These are phyloP conservation scores for Rubus idaeus DNA, from an alignment of 306 rosid species.

Conservation along the genomic window DNA sequence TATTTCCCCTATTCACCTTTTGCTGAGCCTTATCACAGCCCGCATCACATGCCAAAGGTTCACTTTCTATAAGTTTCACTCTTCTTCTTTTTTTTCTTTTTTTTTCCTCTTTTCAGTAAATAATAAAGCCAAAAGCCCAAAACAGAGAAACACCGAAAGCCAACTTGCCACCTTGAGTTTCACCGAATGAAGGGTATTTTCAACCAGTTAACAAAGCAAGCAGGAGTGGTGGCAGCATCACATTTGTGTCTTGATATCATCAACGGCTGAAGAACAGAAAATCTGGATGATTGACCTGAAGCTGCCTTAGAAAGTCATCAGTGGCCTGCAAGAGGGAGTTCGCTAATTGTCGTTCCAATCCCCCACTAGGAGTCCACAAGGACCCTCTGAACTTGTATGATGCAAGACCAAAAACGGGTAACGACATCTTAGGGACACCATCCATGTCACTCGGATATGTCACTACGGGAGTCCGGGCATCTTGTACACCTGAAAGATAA, in stretches of 20 bases:
- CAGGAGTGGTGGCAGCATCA: slow-evolving; percentile 29
- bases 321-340: slow-evolving; percentile 56
- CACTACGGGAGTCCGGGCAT: slow-evolving; percentile 37
- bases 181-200: slow-evolving; percentile 8
- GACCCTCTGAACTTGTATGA: slow-evolving; percentile 88
- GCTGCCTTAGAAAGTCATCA: slow-evolving; percentile 60
- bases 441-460: slow-evolving; percentile 40
- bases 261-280: slow-evolving; percentile 74
- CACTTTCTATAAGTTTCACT: slow-evolving; percentile 28
- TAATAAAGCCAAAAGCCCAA: slow-evolving; percentile 37
- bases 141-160: slow-evolving; percentile 28
- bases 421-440: slow-evolving; percentile 47
- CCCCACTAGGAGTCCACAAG: slow-evolving; percentile 81
- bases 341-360: slow-evolving; percentile 55
- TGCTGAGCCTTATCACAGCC: slow-evolving; percentile 24
- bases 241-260: slow-evolving; percentile 27
- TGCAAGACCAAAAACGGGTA: slow-evolving; percentile 85
- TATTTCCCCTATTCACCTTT: slow-evolving; percentile 32
- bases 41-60: slow-evolving; percentile 26
- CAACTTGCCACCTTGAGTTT: slow-evolving; percentile 27
- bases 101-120: slow-evolving; percentile 18
- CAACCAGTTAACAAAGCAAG: slow-evolving; percentile 26
- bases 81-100: slow-evolving; percentile 1
- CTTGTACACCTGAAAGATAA: slow-evolving; percentile 50
- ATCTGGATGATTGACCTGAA: slow-evolving; percentile 81